These are phyloP conservation scores for Papiliotrema nemorosa DNA, from an alignment of 1,284 basidiomycete genomes.

Conservation along the genomic window DNA sequence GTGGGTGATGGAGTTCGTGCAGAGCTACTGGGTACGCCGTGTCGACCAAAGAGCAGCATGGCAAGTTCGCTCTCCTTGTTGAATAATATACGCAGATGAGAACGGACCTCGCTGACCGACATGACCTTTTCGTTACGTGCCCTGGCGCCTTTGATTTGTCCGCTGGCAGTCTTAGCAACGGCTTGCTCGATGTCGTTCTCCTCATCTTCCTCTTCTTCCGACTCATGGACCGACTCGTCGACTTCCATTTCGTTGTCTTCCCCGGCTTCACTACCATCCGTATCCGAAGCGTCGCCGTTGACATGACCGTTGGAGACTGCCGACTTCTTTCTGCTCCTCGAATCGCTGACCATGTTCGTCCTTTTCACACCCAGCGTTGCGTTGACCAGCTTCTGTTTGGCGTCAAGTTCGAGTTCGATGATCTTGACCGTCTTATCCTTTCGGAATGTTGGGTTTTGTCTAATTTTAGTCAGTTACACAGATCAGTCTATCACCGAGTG, in stretches of 20 bases:
- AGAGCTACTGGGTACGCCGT: conserved; percentile 65
- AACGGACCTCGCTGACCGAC: conserved; percentile 85
- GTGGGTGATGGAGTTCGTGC: conserved; percentile 14
- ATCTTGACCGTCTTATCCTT: conserved; percentile 94
- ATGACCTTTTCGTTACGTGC: conserved; percentile 85
- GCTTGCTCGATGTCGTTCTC: conserved; percentile 52
- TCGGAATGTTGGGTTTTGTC: conserved; percentile 79
- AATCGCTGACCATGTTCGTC: conserved; percentile 62
- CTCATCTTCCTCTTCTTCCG: conserved; percentile 37
- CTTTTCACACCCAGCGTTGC: conserved; percentile 58
- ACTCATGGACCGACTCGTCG: conserved; percentile 46
- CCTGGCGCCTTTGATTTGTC: conserved; percentile 67
- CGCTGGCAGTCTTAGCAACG: conserved; percentile 67
- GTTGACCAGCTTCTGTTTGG: conserved; percentile 72
- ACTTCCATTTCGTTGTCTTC: conserved; percentile 48
- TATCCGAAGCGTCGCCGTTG: conserved; percentile 45
- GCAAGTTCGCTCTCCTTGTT: conserved; percentile 76
- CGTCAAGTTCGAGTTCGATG: conserved; percentile 82
- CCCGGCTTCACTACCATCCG: conserved; percentile 51
- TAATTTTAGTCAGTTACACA: conserved; percentile 41
- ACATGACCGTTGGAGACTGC: conserved; percentile 25
- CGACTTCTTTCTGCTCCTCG: conserved; percentile 50
- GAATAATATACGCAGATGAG: conserved; percentile 87
- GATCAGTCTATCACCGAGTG: too few species aligned
- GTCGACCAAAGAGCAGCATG: conserved; percentile 84